Evolutionary conservation across 768 basidiomycete genomes (phyloP), one percentile per base, ranked within the genome.

Genomic region (Lactarius sanguifluus): DNA sequence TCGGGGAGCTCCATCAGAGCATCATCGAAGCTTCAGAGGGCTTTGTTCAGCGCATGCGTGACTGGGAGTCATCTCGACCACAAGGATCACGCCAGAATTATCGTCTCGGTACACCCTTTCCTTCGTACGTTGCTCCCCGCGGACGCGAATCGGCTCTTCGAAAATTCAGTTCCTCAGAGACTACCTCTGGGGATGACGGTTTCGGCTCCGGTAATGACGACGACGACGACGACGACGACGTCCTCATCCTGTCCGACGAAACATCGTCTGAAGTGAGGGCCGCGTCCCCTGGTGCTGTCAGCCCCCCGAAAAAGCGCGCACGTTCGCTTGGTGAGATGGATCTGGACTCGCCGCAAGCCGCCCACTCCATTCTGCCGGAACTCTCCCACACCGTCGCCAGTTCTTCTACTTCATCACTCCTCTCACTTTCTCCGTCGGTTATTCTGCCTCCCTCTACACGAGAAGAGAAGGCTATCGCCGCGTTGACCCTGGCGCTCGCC

Each of bases 21-120:
- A 80, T 91, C 25, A 79, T 80, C 34, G 84, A 89, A 70, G 85
- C 79, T 68, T 88, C 86, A 23, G 88, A 91, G 70, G 84, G 86
- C 8, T 81, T 91, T 57, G 81, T 91, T 15, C 82, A 80, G 64
- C 85, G 86, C 60, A 91, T 91, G 89, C 86, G 86, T 63, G 85
- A 89, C 69, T 88, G 86, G 72, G 89, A 91, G 74, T 76, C 79
- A 58, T 79, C 80, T 30, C 79, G 85, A 63, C 82, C 82, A 23
- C 64, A 62, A 43, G 23, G 76, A 77, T 65, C 77, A 77, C 40
- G 77, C 74, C 59, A 73, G 76, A 16, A 75, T 77, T 64, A 75
- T 75, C 79, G 79, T 52, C 75, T 78, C 62, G 80, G 79, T 59
- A 78, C 62, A 4, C 56, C 56, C 34, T 59, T 64, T 50, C 58